Conservation (phyloP, 148 eudicot genomes). For the Suaeda aralocaspica region DNA sequence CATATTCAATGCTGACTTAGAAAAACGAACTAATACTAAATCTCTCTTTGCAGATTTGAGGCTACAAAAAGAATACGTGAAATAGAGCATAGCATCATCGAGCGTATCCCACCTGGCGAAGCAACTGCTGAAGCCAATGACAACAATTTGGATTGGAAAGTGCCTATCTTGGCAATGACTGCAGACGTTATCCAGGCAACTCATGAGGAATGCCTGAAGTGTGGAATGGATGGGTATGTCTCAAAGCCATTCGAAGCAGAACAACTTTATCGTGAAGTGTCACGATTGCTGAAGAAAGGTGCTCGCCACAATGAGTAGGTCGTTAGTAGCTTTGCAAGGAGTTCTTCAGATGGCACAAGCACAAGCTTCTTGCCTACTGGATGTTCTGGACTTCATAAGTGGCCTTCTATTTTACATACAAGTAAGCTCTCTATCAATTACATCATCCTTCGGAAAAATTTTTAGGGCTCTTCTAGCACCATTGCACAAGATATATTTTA, state of each 20-base stretch:
- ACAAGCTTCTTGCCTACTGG: constrained; percentile 24
- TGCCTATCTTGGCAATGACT: constrained; percentile 93
- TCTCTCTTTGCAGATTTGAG: constrained; percentile 56
- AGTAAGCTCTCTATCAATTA: constrained; percentile 23
- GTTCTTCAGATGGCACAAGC: constrained; percentile 19
- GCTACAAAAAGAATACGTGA: constrained; percentile 73
- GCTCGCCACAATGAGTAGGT: constrained; percentile 36
- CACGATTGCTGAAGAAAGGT: constrained; percentile 51
- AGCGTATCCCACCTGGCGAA: constrained; percentile 38
- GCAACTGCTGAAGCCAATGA: constrained; percentile 31
- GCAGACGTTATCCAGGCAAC: constrained; percentile 98
- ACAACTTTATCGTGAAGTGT: constrained; percentile 84
- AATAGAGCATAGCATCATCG: constrained; percentile 46
- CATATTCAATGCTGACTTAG: background rate
- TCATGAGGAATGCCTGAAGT: constrained; percentile 63
- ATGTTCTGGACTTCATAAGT: constrained; percentile 22
- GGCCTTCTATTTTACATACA: constrained; percentile 19
- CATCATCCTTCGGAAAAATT: background rate
- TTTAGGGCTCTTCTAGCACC: background rate
- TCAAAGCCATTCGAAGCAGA: constrained; percentile 94
- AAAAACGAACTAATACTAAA: background rate
- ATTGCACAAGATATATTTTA: no score
- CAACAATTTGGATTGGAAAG: constrained; percentile 57
- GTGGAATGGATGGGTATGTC: constrained; percentile 96
- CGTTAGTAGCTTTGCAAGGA: constrained; percentile 12